Evolutionary conservation across 2,329 filamentous ascomycete genomes (phyloP).

Genomic region (Curvularia lunata): DNA sequence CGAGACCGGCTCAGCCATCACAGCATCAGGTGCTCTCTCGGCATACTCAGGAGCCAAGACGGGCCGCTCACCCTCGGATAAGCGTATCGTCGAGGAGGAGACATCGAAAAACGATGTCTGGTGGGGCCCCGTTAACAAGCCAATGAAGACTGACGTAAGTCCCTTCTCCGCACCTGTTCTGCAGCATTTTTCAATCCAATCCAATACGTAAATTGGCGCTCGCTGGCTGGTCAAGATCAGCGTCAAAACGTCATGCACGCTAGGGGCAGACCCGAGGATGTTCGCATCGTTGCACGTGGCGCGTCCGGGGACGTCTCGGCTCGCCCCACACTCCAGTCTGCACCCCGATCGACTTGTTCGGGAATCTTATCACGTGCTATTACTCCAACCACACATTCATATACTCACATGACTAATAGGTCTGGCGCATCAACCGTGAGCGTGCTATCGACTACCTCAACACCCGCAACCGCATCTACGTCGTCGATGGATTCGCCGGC

Average conservation of each 20-base stretch:
- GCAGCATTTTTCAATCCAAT: slow-evolving; percentile 7
- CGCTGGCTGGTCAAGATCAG: slow-evolving; percentile 37
- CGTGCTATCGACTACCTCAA: slow-evolving; percentile 99
- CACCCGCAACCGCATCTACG: slow-evolving; percentile 98
- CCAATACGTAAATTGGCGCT: slow-evolving; percentile 18
- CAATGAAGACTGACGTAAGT: slow-evolving; percentile 94
- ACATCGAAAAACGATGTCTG: slow-evolving; percentile 90
- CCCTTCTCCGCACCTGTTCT: slow-evolving; percentile 11
- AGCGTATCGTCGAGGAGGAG: slow-evolving; percentile 93
- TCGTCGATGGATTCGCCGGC: slow-evolving; percentile 94
- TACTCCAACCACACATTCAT: neutral
- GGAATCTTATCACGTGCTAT: slow-evolving; percentile 35
- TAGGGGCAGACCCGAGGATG: slow-evolving; percentile 41
- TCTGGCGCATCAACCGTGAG: slow-evolving; percentile 99
- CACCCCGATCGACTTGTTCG: slow-evolving; percentile 19
- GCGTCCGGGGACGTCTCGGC: slow-evolving; percentile 30
- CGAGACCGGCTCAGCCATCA: slow-evolving; percentile 97
- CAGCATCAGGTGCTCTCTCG: slow-evolving; percentile 90
- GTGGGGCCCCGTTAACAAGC: slow-evolving; percentile 99
- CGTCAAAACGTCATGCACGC: slow-evolving; percentile 46
- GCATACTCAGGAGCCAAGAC: slow-evolving; percentile 99
- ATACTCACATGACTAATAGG: slow-evolving; percentile 60
- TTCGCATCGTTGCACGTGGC: slow-evolving; percentile 39
- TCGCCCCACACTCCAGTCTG: slow-evolving; percentile 46
- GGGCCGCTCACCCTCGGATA: slow-evolving; percentile 93